phyloP scores from a whole-genome alignment of 73 alveolate species.

The Paraurostyla sp. region DNA sequence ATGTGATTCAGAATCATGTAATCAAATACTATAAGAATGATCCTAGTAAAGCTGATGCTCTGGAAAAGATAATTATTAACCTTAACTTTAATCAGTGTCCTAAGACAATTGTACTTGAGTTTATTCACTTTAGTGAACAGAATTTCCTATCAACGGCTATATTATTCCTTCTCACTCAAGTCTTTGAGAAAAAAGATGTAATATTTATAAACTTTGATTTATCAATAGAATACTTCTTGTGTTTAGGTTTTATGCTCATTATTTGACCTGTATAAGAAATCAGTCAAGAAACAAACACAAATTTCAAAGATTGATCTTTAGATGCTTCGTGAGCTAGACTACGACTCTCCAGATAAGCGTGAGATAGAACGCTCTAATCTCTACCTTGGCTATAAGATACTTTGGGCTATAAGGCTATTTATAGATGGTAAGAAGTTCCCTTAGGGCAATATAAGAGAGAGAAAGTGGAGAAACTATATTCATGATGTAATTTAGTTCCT shows the following conservation, averaged over 20 bases:
- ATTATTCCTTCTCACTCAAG: conserved; percentile 17
- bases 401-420: conserved; percentile 67
- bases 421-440: conserved; percentile 78
- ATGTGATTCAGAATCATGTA: conserved; percentile 25
- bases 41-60: conserved; percentile 3
- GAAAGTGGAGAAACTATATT: conserved; percentile 53
- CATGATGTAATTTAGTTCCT: conserved; percentile 52
- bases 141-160: conserved; percentile 55
- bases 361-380: conserved; percentile 22
- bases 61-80: conserved; percentile 50
- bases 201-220: background rate
- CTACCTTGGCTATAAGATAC: conserved; percentile 65
- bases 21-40: conserved; percentile 40
- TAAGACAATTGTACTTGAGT: conserved; percentile 34
- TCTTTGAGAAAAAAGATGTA: conserved; percentile 54
- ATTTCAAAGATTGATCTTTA: background rate
- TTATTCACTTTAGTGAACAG: conserved; percentile 31
- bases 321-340: conserved; percentile 10
- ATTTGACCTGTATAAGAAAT: conserved; percentile 56
- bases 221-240: conserved; percentile 53
- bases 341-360: background rate
- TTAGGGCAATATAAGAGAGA: conserved; percentile 49
- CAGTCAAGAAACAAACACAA: background rate
- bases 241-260: conserved; percentile 51
- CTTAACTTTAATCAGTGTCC: conserved; percentile 42